Base-by-base conservation (phyloP, 768 basidiomycete species). In the Dioszegia aurantiaca region DNA sequence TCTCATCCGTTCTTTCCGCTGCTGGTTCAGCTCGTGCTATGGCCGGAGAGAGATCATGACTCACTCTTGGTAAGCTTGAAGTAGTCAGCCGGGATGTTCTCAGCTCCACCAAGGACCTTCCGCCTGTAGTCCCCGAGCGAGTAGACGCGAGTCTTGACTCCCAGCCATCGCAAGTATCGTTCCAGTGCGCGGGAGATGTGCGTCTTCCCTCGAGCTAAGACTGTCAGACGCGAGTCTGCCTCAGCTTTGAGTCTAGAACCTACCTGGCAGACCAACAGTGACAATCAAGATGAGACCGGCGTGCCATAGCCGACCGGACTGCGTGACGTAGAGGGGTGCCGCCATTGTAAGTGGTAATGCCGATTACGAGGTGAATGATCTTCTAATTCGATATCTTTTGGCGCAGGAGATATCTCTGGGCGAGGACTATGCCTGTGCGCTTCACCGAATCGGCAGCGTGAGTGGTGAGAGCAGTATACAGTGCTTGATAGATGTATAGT, bases 91-190 rank as follows among this genome's bases (percentile, higher is more conserved):
- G 95, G 95, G 4, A 99, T 80, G 47, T 86, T 85, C 77, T 90
- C 83, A 0, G 91, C 88, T 0, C 88, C 87, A 8, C 95, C 95
- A 16, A 98, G 79, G 0, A 86, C 84, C 81, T 90, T 90, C 52
- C 95, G 80, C 44, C 95, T 84, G 77, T 94, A 92, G 77, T 99
- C 95, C 21, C 95, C 95, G 10, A 99, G 80, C 5, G 91, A 93
- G 56, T 97, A 86, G 54, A 98, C 95, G 62, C 87, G 84, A 0
- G 91, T 94, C 78, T 94, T 97, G 54, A 99, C 89, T 28, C 95
- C 95, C 77, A 90, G 89, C 95, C 95, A 99, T 76, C 91, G 83
- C 1, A 99, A 83, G 77, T 99, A 99, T n/a, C 95, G 85, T 76
- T 98, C 94, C 12, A 98, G 82, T 6, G 94, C 87, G 37, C 93